Evolutionary conservation across 1,284 basidiomycete genomes (phyloP), one percentile per base, ranked within the genome.

Genomic region (Pseudozyma pruni): DNA sequence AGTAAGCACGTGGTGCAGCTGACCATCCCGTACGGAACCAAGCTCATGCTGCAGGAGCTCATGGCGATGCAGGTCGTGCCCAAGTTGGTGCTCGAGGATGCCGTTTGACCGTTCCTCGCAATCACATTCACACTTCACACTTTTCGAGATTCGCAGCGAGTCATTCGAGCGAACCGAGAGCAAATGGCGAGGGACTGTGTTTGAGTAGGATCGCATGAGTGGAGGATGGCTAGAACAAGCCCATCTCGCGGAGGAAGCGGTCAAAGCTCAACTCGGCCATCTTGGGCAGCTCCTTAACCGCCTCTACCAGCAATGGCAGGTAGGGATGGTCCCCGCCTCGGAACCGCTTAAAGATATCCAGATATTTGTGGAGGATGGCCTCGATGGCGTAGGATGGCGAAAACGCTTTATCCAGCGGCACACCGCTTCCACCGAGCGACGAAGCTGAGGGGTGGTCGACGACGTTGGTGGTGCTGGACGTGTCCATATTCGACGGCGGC

Each of bases 21-120:
- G 67, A 95, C 91, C n/a, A 94, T 99, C 56, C 96, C 96, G 1
- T 98, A 98, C 81, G 96, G 95, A 9, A 94, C 94, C 51, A 98
- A 98, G 84, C 83, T 99, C 62, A 86, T 98, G 42, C 94, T 98
- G 86, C 94, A 98, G 83, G 94, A 98, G 87, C 92, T 94, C 73
- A 69, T 84, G 67, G 83, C 82, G 8, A 85, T 85, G 84, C 83
- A 85, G 61, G 83, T 85, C 37, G 83, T 83, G 0, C 84, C 84
- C 0, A 71, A 84, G n/a, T 75, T 85, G 25, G 80, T 84, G 10
- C 68, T 84, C 23, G 83, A 84, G 45, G 69, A 71, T 34, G 68
- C 68, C 4, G 53, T 71, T 7, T 71, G n/a, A n/a, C n/a, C n/a
- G n/a, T n/a, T n/a, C n/a, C n/a, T n/a, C n/a, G n/a, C n/a, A n/a